These are phyloP conservation scores for Platanus orientalis DNA, from an alignment of 164 flowering plant genomes.

Conservation along the genomic window DNA sequence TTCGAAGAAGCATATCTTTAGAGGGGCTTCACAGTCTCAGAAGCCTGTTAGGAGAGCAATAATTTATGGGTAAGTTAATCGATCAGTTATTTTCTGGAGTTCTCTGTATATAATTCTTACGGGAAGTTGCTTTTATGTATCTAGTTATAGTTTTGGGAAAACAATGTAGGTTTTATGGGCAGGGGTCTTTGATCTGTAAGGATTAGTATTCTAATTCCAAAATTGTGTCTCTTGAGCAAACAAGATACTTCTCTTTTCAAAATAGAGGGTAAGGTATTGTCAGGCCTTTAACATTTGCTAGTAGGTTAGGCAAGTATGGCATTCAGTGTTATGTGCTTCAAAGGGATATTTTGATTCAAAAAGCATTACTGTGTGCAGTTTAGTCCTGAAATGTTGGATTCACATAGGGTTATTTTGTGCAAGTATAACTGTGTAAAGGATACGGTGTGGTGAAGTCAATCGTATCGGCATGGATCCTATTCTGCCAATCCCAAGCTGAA, in stretches of 20 bases:
- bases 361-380: too few species aligned
- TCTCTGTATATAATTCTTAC: conserved; percentile 8
- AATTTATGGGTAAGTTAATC: not conserved
- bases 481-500: too few species aligned
- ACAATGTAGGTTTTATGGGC: not conserved
- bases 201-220: not conserved
- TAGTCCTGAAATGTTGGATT: too few species aligned
- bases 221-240: not conserved
- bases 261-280: not conserved
- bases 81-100: not conserved
- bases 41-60: conserved; percentile 33
- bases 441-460: too few species aligned
- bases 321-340: too few species aligned
- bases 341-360: too few species aligned
- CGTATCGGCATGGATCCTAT: too few species aligned
- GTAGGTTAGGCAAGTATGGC: too few species aligned
- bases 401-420: too few species aligned
- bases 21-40: conserved; percentile 73
- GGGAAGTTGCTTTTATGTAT: not conserved
- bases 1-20: conserved; percentile 73
- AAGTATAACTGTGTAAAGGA: too few species aligned
- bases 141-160: not conserved
- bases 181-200: not conserved
- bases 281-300: too few species aligned
- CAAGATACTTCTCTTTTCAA: not conserved